Evolutionary conservation across 495 filamentous ascomycete genomes (phyloP).

Genomic region (Neurospora sp.): DNA sequence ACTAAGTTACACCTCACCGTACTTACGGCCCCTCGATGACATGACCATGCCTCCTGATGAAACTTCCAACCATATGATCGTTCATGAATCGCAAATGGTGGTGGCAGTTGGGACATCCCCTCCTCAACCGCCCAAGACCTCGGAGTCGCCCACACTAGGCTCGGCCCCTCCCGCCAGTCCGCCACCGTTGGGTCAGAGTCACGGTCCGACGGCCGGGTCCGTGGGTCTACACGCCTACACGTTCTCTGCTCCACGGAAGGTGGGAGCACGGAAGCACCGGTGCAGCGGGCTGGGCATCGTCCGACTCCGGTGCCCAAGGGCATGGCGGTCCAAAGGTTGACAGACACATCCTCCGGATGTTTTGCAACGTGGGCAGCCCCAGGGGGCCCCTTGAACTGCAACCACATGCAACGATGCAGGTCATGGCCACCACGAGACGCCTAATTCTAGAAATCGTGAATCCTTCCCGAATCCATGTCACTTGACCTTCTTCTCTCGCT

Average conservation of each 20-base stretch:
- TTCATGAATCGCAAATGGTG: neutral
- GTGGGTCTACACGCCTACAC: neutral
- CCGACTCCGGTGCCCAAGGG: neutral
- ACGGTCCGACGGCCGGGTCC: neutral
- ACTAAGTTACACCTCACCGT: neutral
- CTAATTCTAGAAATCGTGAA: neutral
- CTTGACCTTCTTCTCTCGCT: neutral
- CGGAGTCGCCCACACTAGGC: neutral
- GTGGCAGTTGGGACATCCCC: neutral
- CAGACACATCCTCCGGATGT: neutral
- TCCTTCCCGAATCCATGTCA: neutral
- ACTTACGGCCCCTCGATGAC: neutral
- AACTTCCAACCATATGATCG: neutral
- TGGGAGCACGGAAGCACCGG: neutral
- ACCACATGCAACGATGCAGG: neutral
- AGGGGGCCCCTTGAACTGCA: neutral
- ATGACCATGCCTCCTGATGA: neutral
- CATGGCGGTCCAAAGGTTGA: neutral
- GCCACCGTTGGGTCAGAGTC: neutral
- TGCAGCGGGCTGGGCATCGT: neutral
- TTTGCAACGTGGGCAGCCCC: neutral
- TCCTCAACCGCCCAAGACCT: neutral
- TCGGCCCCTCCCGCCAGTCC: neutral
- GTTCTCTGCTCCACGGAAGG: neutral
- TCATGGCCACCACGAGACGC: neutral